Percentiles rank a stretch among this genome's conserved stretches.
Conservation (phyloP, 306 rosid species). For the Vigna mungo region DNA sequence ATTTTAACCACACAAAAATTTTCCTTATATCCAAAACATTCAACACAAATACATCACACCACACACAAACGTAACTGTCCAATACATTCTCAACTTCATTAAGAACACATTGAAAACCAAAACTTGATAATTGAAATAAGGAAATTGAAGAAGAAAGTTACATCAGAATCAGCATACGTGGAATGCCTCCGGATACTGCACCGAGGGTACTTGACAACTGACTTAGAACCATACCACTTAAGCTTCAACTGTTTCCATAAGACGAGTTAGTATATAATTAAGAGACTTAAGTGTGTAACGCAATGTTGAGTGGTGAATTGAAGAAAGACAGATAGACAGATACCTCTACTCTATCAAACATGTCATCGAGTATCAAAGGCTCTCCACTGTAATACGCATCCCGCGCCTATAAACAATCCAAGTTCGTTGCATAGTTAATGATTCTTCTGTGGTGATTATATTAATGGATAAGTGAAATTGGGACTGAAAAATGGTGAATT, state of each 20-base stretch:
- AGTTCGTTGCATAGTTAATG: too few relatives aligned
- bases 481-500: background rate
- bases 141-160: constrained; percentile 49
- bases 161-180: constrained; percentile 92
- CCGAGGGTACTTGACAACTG: constrained; percentile 87
- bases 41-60: constrained; percentile 11
- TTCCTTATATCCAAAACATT: constrained; percentile 6
- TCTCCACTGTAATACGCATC: constrained; percentile 91
- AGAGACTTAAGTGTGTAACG: background rate
- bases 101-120: background rate
- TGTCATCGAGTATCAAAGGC: constrained; percentile 94
- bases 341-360: constrained; percentile 95
- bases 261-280: background rate
- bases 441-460: background rate
- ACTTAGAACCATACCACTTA: constrained; percentile 88
- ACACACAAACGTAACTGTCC: constrained; percentile 7
- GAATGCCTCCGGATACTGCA: constrained; percentile 95
- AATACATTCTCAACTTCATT: background rate
- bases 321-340: background rate
- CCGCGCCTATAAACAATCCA: constrained; percentile 61
- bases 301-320: background rate
- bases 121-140: background rate
- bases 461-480: background rate
- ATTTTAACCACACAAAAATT: constrained; percentile 24
- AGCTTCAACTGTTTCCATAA: constrained; percentile 71